A percentile compares a stretch with the other conserved stretches of the same genome.
Evolutionary conservation across 2,329 filamentous ascomycete genomes (phyloP).

Genomic region (Pseudopyricularia cyperi): DNA sequence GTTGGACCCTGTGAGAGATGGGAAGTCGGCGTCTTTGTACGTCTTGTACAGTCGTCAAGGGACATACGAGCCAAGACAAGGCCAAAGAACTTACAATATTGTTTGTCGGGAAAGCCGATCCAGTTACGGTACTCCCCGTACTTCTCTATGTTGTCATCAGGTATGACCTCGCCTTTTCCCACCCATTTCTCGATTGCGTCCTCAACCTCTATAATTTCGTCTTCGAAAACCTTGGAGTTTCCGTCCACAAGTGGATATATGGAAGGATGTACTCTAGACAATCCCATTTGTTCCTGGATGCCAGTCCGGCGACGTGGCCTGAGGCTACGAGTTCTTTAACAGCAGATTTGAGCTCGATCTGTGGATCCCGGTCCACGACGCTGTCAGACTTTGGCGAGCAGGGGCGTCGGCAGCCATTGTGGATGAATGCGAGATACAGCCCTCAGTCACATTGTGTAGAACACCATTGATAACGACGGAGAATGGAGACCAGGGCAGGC

Average conservation of each 20-base stretch:
- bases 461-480: no score
- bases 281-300: conserved; percentile 38
- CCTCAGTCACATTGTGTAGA: no score
- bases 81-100: no score
- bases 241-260: conserved; percentile 41
- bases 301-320: conserved; percentile 28
- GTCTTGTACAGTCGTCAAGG: not conserved
- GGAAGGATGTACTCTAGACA: conserved; percentile 46
- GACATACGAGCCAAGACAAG: no score
- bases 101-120: no score
- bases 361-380: conserved; percentile 19
- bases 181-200: conserved; percentile 12
- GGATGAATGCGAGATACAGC: no score
- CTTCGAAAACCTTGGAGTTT: conserved; percentile 16
- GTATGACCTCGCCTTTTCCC: conserved; percentile 9
- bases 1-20: conserved; percentile 16
- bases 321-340: conserved; percentile 29
- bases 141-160: not conserved
- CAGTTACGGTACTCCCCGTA: no score
- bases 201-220: conserved; percentile 14
- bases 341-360: conserved; percentile 20
- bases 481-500: no score
- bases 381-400: conserved; percentile 44
- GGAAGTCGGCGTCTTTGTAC: not conserved
- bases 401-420: no score